Conservation (phyloP, 495 filamentous ascomycete species). For the Daldinia concentrica region DNA sequence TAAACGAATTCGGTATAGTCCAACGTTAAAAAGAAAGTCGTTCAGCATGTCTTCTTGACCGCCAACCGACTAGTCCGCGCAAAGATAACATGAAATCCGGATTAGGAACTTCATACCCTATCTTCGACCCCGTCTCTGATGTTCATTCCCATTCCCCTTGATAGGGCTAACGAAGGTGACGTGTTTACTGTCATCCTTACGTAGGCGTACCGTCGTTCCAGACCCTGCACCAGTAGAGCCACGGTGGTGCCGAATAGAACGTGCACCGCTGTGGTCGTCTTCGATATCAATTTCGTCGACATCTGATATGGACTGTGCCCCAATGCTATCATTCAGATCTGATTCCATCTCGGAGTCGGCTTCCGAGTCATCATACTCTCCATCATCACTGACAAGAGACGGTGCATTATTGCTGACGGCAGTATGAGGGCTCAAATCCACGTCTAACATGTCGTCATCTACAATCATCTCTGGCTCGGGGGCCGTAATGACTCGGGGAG, state of each 20-base stretch:
- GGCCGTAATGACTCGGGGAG: constrained; percentile 34
- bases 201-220: constrained; percentile 49
- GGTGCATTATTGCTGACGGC: constrained; percentile 81
- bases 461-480: constrained; percentile 53
- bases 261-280: constrained; percentile 51
- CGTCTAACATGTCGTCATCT: constrained; percentile 62
- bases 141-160: constrained; percentile 46
- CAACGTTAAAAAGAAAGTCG: constrained; percentile 23
- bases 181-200: constrained; percentile 57
- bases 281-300: constrained; percentile 61
- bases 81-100: neutral
- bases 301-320: constrained; percentile 56
- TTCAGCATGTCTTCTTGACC: constrained; percentile 5
- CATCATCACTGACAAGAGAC: constrained; percentile 88
- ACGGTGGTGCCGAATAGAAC: constrained; percentile 50
- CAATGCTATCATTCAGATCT: constrained; percentile 54
- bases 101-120: constrained; percentile 13
- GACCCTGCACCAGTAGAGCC: constrained; percentile 42
- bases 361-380: constrained; percentile 72
- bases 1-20: constrained; percentile 36
- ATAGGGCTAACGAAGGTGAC: constrained; percentile 58
- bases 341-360: constrained; percentile 55
- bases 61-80: constrained; percentile 8
- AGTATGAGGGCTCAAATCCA: constrained; percentile 81
- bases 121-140: constrained; percentile 42